Evolutionary conservation across 2,329 filamentous ascomycete species (phyloP).

Genomic region (Aspergillus uvarum): DNA sequence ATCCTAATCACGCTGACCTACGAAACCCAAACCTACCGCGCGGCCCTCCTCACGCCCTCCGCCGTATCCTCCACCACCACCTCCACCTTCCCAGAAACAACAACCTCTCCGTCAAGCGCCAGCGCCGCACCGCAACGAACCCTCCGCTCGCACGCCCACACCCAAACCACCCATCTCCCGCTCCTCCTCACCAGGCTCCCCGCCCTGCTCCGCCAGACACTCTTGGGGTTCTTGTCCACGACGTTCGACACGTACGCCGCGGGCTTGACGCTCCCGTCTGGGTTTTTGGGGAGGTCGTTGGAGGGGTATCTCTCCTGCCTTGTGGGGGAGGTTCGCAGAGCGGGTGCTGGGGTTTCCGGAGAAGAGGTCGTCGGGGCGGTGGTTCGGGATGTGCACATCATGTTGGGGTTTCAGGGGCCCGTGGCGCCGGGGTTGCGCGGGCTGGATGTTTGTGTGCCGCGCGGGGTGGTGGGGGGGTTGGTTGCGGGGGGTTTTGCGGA

Average conservation of each 20-base stretch:
- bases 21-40: slow-evolving; percentile 51
- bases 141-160: slow-evolving; percentile 1
- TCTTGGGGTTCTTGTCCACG: slow-evolving; percentile 50
- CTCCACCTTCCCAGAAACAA: neutral
- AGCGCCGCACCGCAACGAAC: neutral
- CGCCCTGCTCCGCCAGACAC: slow-evolving; percentile 48
- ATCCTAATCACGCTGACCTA: slow-evolving; percentile 52
- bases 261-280: slow-evolving; percentile 44
- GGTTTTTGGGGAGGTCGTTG: slow-evolving; percentile 47
- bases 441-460: slow-evolving; percentile 37
- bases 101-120: neutral
- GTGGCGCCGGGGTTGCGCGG: slow-evolving; percentile 36
- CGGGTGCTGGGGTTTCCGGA: slow-evolving; percentile 20
- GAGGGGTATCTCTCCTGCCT: slow-evolving; percentile 36
- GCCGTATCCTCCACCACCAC: neutral
- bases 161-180: slow-evolving; percentile 48
- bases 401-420: slow-evolving; percentile 37
- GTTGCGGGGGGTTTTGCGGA: slow-evolving; percentile 13
- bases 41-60: slow-evolving; percentile 48
- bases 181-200: slow-evolving; percentile 54
- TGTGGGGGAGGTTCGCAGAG: neutral
- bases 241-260: slow-evolving; percentile 53
- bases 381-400: slow-evolving; percentile 42
- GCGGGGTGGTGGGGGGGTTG: slow-evolving; percentile 26
- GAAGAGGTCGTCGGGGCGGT: slow-evolving; percentile 2